A percentile compares a stretch with the other conserved stretches of the same genome.
phyloP scores from a whole-genome alignment of 441 rosid genomes.

The Brassica hybrid region DNA sequence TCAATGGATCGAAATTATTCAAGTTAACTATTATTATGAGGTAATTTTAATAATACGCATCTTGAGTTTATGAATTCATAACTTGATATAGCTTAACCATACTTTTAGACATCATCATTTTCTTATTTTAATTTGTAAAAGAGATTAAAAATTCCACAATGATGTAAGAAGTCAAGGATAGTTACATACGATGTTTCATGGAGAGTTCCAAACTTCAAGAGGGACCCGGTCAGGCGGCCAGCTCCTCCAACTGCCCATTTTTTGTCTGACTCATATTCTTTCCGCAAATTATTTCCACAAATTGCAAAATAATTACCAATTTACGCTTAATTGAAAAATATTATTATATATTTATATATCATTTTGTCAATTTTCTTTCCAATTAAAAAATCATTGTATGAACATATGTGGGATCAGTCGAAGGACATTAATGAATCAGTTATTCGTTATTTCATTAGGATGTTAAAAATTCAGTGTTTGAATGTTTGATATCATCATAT shows the following conservation, averaged over 20 bases:
- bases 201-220: constrained; percentile 22
- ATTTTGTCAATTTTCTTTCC: not conserved
- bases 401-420: not conserved
- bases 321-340: no score
- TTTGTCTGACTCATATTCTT: constrained; percentile 20
- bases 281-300: constrained; percentile 7
- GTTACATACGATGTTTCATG: constrained; percentile 38
- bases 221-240: constrained; percentile 31
- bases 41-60: not conserved
- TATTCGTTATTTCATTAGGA: not conserved
- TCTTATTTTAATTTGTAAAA: not conserved
- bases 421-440: not conserved
- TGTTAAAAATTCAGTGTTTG: not conserved
- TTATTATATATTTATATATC: not conserved
- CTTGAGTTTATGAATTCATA: not conserved
- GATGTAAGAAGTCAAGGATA: constrained; percentile 34
- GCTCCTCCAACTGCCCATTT: not conserved
- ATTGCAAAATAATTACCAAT: not conserved
- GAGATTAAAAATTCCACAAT: constrained; percentile 8
- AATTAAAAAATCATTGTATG: not conserved
- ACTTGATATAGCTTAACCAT: constrained; percentile 1
- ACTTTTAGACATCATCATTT: not conserved
- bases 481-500: not conserved
- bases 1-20: not conserved
- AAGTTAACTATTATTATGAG: not conserved